Evolutionary conservation across 2,329 filamentous ascomycete species (phyloP), one percentile per base, ranked within the genome.

Genomic region (Magnaporthiopsis rhizophila): DNA sequence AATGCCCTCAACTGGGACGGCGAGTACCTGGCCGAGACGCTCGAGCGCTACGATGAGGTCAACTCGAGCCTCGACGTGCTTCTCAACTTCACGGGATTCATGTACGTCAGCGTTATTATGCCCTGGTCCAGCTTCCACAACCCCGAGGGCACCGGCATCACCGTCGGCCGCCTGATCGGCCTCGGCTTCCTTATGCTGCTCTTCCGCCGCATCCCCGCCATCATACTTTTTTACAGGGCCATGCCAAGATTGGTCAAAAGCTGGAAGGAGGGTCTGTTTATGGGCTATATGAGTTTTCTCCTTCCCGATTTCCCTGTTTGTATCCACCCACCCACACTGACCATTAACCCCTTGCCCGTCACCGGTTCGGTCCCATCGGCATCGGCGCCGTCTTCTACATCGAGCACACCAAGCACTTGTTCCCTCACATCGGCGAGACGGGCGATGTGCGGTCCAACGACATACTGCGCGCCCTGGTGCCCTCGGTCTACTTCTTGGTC

Each of bases 1-100:
- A 97, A 96, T 71, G 86, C 85, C 0, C 96, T 97, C 69, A 96
- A 91, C 0, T 94, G 91, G 86, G 92, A 96, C 73, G 92, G 96
- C 75, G 96, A 91, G 92, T 97, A 97, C 76, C 89, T 93, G 0
- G 79, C 94, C 1, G 90, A 96, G 74, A 97, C 93, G 0, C 79
- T 89, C 69, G 92, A 77, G 11, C 79, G 84, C 11, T 84, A 97
- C 69, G 93, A 97, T 71, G 93, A 90, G 2, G 83, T 97, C n/a
- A 92, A 97, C 72, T 92, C 92, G 0, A 97, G 92, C 0, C 90
- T 97, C 61, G 92, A 97, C 74, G 96, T 97, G 92, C 81, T 97
- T 2, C 87, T 97, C 65, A 97, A 97, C 72, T 86, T 96, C 3
- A 81, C 88, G n/a, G 84, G 97, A 58, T 97, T 97, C 74, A 86